A percentile compares a stretch with the other conserved stretches of the same genome.
These are phyloP conservation scores for Orbilia quercus DNA, from an alignment of 2,329 filamentous ascomycete genomes.

Conservation along the genomic window DNA sequence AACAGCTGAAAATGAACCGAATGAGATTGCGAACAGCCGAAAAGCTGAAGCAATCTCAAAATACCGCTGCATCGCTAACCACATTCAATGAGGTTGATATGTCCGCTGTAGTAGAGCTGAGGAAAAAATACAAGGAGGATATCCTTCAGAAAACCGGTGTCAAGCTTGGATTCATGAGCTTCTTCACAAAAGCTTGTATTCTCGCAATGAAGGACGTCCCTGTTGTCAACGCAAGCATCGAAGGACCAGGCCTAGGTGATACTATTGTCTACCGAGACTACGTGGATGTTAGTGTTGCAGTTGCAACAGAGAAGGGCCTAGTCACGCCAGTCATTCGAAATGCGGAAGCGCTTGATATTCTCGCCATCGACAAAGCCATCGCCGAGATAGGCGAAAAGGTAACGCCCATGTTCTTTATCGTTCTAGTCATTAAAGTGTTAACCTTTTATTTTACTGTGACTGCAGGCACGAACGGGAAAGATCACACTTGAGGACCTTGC, in stretches of 20 bases:
- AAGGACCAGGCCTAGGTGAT: slow-evolving; percentile 92
- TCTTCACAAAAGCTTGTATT: slow-evolving; percentile 88
- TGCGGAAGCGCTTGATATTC: slow-evolving; percentile 84
- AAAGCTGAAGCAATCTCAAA: slow-evolving; percentile 98
- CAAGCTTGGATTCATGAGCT: slow-evolving; percentile 99
- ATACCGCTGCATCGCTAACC: slow-evolving; percentile 94
- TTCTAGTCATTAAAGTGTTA: slow-evolving; percentile 43
- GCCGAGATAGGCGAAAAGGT: slow-evolving; percentile 97
- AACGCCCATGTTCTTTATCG: slow-evolving; percentile 58
- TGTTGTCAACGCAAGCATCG: slow-evolving; percentile 94
- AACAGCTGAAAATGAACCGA: slow-evolving; percentile 98
- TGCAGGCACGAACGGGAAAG: slow-evolving; percentile 89
- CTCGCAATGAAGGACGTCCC: slow-evolving; percentile 96
- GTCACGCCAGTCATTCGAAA: slow-evolving; percentile 97
- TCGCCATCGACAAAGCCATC: slow-evolving; percentile 89
- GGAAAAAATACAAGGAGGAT: slow-evolving; percentile 97
- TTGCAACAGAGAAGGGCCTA: slow-evolving; percentile 95
- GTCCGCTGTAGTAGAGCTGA: slow-evolving; percentile 96
- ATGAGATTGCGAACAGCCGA: slow-evolving; percentile 98
- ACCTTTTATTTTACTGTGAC: not conserved
- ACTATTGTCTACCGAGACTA: slow-evolving; percentile 99
- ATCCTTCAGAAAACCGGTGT: slow-evolving; percentile 94
- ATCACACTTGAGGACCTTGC: slow-evolving; percentile 99
- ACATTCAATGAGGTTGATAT: slow-evolving; percentile 99
- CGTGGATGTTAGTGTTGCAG: slow-evolving; percentile 95